Evolutionary conservation across 164 flowering plant genomes (phyloP).

Genomic region (Vitis rupestris): DNA sequence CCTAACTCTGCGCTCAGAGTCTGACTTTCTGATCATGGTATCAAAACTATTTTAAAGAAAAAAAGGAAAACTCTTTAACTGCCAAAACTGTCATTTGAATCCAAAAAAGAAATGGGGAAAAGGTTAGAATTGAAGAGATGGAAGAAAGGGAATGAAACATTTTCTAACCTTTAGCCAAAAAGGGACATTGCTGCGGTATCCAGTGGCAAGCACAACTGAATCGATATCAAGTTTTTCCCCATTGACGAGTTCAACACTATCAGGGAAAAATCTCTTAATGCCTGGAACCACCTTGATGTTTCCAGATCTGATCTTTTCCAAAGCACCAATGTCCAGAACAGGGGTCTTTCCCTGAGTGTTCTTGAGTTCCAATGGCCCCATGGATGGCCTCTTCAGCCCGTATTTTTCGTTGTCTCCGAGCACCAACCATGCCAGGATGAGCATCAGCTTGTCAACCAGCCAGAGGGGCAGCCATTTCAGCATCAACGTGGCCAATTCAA

Average conservation of each 20-base stretch:
- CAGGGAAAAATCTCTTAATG: conserved; percentile 39
- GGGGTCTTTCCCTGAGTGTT: conserved; percentile 70
- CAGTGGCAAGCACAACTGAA: conserved; percentile 67
- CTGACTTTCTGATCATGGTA: not conserved
- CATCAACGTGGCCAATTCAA: conserved; percentile 51
- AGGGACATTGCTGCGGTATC: conserved; percentile 81
- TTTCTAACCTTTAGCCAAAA: conserved; percentile 75
- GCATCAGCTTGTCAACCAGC: conserved; percentile 59
- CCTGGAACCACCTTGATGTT: conserved; percentile 57
- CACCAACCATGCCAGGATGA: conserved; percentile 48
- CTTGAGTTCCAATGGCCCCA: conserved; percentile 70
- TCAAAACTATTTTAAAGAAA: too few relatives aligned
- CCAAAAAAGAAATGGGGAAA: not conserved
- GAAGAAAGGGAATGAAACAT: conserved; percentile 9
- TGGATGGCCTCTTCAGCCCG: conserved; percentile 61
- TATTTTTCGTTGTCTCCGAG: conserved; percentile 54
- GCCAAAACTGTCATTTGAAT: conserved; percentile 1
- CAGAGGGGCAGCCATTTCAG: conserved; percentile 68
- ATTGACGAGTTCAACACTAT: conserved; percentile 48
- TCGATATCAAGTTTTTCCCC: conserved; percentile 55
- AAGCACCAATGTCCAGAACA: conserved; percentile 69
- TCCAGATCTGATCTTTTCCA: conserved; percentile 53
- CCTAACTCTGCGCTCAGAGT: not conserved
- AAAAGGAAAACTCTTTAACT: not conserved
- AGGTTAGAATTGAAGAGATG: not conserved